Percentiles rank a stretch among this genome's conserved stretches.
Conservation (phyloP, 163 green algal species). For the Coccomyxa subellipsoidea region DNA sequence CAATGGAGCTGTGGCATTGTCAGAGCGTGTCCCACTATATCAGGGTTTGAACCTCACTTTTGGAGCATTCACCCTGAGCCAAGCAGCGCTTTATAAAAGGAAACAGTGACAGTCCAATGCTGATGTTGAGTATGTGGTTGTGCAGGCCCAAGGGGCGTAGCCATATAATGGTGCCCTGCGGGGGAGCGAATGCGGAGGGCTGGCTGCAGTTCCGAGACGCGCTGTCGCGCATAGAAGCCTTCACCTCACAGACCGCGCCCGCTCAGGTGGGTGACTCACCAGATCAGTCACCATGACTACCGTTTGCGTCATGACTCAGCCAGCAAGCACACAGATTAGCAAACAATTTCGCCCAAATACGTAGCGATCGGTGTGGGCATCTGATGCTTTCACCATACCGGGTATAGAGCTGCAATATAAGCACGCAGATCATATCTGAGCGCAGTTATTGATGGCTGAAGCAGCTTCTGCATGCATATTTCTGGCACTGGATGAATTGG, state of each 20-base stretch:
- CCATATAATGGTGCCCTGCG: conserved; percentile 24
- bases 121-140: neutral
- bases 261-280: neutral
- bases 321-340: neutral
- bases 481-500: neutral
- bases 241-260: neutral
- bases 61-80: too few relatives aligned
- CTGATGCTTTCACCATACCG: too few relatives aligned
- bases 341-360: neutral
- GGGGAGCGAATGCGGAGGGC: neutral
- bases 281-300: neutral
- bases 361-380: neutral
- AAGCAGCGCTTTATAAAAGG: too few relatives aligned
- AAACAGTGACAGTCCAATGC: too few relatives aligned
- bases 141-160: conserved; percentile 19
- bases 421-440: too few relatives aligned
- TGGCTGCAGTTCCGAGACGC: conserved; percentile 18
- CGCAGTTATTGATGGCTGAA: neutral
- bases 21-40: too few relatives aligned
- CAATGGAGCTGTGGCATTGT: too few relatives aligned
- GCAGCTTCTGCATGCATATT: neutral
- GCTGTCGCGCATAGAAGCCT: conserved; percentile 16
- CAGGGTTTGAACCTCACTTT: too few relatives aligned
- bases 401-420: neutral
- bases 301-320: neutral